These are phyloP conservation scores for Bromus sterilis DNA, from an alignment of 176 grass and related monocot species.

Conservation along the genomic window DNA sequence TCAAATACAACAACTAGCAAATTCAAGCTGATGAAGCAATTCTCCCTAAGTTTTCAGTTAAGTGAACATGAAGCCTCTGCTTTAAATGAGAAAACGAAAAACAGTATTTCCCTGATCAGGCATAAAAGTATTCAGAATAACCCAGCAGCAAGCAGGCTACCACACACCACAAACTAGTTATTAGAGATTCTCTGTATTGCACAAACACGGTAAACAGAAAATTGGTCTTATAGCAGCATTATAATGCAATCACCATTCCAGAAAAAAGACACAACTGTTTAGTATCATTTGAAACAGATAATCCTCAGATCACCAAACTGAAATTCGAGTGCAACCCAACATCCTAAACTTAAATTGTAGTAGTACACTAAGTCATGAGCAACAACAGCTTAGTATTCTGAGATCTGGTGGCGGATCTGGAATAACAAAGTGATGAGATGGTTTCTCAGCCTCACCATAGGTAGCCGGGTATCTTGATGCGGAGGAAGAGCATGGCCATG, in stretches of 20 bases:
- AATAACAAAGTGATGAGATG: neutral
- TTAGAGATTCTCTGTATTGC: neutral
- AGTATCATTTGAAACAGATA: constrained; percentile 7
- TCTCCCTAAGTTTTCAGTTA: neutral
- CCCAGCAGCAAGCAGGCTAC: neutral
- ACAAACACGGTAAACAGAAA: neutral
- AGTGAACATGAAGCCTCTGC: neutral
- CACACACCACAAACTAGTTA: neutral
- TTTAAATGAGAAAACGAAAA: neutral
- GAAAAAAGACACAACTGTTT: neutral
- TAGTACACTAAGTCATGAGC: constrained; percentile 18
- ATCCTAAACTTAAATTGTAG: constrained; percentile 20
- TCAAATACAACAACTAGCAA: neutral
- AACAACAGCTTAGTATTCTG: neutral
- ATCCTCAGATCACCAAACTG: constrained; percentile 1
- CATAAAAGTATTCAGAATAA: neutral
- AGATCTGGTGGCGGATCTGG: constrained; percentile 22
- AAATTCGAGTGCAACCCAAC: constrained; percentile 5
- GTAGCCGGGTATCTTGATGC: constrained; percentile 85
- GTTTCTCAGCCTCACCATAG: constrained; percentile 54
- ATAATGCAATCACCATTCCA: neutral
- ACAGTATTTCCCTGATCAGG: neutral
- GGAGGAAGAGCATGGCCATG: constrained; percentile 94
- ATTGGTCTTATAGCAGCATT: neutral
- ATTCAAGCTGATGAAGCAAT: neutral